Conservation (phyloP, 257 asterid species). For the Solanum tacnaense region DNA sequence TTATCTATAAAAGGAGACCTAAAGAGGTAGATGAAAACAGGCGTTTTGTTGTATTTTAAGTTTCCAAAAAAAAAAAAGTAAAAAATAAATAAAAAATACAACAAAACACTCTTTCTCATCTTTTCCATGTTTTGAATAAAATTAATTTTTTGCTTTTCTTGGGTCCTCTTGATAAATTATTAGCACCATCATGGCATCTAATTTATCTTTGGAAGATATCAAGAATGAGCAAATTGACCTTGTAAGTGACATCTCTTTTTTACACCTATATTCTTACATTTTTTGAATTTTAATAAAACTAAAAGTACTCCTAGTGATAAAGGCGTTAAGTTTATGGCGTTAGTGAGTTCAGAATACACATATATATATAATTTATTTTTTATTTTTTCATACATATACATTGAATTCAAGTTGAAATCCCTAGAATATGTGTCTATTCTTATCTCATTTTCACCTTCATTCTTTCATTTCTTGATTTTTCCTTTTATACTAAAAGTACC, state of each 20-base stretch:
- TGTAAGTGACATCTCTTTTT: slow-evolving; percentile 21
- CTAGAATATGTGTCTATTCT: neutral
- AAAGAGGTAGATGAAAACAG: neutral
- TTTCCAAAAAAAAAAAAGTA: neutral
- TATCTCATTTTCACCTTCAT: neutral
- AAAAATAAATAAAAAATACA: neutral
- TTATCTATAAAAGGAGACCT: neutral
- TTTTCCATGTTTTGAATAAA: neutral
- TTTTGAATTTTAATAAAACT: too few relatives aligned
- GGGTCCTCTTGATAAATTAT: neutral
- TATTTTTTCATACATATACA: too few relatives aligned
- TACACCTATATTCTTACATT: neutral
- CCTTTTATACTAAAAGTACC: neutral
- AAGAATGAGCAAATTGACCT: slow-evolving; percentile 57
- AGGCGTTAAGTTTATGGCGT: neutral
- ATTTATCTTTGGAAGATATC: slow-evolving; percentile 39
- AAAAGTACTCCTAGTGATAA: neutral
- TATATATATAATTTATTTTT: neutral
- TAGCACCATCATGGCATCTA: slow-evolving; percentile 29
- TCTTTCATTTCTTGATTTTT: too few relatives aligned
- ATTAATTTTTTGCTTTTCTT: neutral
- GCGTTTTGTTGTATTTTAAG: neutral
- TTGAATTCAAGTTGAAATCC: neutral
- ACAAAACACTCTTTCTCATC: neutral
- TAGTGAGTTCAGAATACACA: neutral